These are phyloP conservation scores for Anisodus tanguticus DNA, from an alignment of 257 asterid species.

Conservation along the genomic window DNA sequence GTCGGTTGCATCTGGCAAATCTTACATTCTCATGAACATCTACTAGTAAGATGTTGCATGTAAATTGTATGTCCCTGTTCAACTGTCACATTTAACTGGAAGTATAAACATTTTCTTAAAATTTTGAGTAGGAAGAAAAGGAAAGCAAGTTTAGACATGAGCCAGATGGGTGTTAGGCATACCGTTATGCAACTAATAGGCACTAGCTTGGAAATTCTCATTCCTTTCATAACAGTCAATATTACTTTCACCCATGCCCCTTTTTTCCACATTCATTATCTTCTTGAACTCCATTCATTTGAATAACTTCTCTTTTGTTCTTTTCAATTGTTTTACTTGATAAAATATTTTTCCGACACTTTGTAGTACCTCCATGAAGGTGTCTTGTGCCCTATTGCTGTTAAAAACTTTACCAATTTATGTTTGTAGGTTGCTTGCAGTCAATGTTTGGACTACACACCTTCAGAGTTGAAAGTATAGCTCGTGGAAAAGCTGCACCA, in stretches of 20 bases:
- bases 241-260: neutral
- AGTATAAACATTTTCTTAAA: slow-evolving; percentile 6
- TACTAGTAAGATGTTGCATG: slow-evolving; percentile 17
- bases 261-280: slow-evolving; percentile 5
- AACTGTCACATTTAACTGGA: neutral
- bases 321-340: slow-evolving; percentile 13
- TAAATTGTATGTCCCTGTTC: neutral
- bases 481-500: slow-evolving; percentile 69
- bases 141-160: slow-evolving; percentile 1
- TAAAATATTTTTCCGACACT: neutral
- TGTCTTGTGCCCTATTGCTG: neutral
- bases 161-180: neutral
- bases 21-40: slow-evolving; percentile 21
- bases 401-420: slow-evolving; percentile 13
- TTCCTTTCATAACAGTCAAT: slow-evolving; percentile 10
- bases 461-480: slow-evolving; percentile 68
- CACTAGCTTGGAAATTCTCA: slow-evolving; percentile 7
- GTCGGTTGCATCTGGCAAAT: neutral
- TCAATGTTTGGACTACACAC: slow-evolving; percentile 65
- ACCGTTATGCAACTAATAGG: neutral
- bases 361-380: neutral
- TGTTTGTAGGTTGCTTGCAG: slow-evolving; percentile 65
- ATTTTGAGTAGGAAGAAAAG: slow-evolving; percentile 11
- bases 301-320: neutral
- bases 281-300: slow-evolving; percentile 12